Percentiles rank a stretch among this genome's conserved stretches.
These are phyloP conservation scores for Powellomyces hirtus DNA, from an alignment of 192 early-diverging fungal genomes.

Conservation along the genomic window DNA sequence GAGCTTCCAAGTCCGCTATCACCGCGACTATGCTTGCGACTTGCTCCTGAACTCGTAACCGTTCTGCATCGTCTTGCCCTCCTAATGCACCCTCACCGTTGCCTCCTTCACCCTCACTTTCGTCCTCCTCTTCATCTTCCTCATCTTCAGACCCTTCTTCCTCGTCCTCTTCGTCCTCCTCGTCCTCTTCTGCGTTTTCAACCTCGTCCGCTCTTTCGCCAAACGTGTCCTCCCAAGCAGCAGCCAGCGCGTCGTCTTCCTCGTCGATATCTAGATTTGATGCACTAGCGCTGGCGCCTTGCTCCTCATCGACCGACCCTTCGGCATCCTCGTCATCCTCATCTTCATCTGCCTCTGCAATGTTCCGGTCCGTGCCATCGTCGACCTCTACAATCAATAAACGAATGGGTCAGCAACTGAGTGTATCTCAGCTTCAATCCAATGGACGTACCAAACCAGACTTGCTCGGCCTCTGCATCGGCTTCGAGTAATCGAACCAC, in stretches of 20 bases:
- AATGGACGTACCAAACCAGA: constrained; percentile 63
- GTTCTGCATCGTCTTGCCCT: background rate
- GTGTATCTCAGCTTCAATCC: constrained; percentile 9
- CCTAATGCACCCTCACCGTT: background rate
- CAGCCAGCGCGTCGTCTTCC: constrained; percentile 50
- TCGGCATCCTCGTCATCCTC: constrained; percentile 34
- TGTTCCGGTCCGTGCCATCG: constrained; percentile 36
- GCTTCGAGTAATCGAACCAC: constrained; percentile 74
- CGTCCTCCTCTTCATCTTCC: constrained; percentile 21
- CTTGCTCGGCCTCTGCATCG: constrained; percentile 70
- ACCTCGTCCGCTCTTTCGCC: constrained; percentile 52
- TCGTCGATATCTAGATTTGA: constrained; percentile 37
- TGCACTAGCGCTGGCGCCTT: constrained; percentile 27
- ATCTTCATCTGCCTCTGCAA: constrained; percentile 32
- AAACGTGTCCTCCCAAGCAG: constrained; percentile 41
- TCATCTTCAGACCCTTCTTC: constrained; percentile 33
- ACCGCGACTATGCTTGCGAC: constrained; percentile 53
- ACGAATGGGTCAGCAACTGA: constrained; percentile 21
- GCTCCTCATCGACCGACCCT: constrained; percentile 42
- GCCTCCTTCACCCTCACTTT: background rate
- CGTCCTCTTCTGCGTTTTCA: constrained; percentile 49
- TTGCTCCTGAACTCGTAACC: constrained; percentile 29
- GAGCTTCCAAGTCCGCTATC: constrained; percentile 60
- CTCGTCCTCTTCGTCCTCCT: constrained; percentile 44
- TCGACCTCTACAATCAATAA: constrained; percentile 40